Conservation (phyloP, 345 rosid species). For the Euphorbia peplus region DNA sequence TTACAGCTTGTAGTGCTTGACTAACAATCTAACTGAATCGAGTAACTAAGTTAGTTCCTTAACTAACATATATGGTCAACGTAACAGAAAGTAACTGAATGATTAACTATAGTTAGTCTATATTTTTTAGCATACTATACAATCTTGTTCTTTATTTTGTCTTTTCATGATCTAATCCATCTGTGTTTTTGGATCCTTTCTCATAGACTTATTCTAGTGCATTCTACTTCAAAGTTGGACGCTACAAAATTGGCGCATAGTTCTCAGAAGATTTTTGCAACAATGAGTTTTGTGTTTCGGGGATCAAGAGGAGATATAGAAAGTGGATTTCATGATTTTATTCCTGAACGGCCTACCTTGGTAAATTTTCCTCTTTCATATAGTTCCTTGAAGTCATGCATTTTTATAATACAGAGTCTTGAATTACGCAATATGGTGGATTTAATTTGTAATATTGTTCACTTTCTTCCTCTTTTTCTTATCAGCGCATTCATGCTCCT, state of each 20-base stretch:
- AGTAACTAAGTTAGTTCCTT: too few species aligned
- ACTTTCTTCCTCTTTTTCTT: background rate
- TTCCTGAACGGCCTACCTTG: constrained; percentile 69
- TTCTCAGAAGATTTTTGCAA: background rate
- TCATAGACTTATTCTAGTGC: too few species aligned
- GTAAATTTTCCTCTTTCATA: constrained; percentile 36
- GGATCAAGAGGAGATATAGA: constrained; percentile 87
- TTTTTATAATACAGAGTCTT: background rate
- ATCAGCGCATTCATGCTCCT: constrained; percentile 77
- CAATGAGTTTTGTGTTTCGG: constrained; percentile 82
- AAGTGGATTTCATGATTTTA: constrained; percentile 58
- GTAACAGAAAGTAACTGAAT: too few species aligned
- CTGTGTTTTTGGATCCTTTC: background rate
- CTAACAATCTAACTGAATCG: too few species aligned
- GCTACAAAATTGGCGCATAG: background rate
- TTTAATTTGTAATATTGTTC: background rate
- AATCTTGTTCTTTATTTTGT: background rate
- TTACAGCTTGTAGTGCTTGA: too few species aligned
- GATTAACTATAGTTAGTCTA: too few species aligned
- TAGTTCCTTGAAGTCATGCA: background rate
- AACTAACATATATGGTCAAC: too few species aligned
- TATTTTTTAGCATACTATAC: too few species aligned
- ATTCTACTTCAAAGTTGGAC: constrained; percentile 15
- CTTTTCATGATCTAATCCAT: too few species aligned
- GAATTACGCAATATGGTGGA: background rate